Evolutionary conservation across 78 protist species (phyloP).

Genomic region (Isochrysis galbana): DNA sequence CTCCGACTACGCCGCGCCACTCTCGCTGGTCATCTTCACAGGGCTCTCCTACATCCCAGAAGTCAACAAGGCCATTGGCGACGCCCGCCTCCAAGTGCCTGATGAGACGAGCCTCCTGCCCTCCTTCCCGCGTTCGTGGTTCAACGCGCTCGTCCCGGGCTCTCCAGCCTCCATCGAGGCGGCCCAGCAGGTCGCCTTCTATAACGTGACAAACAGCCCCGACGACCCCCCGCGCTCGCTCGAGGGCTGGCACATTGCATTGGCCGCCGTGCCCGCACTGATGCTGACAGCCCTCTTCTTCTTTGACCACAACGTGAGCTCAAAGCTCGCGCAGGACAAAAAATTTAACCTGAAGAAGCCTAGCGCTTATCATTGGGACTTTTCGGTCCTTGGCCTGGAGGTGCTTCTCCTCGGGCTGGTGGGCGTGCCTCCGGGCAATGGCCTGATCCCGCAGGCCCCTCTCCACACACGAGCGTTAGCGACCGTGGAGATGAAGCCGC

Average conservation of each 20-base stretch:
- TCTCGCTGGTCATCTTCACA: neutral
- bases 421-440: conserved; percentile 26
- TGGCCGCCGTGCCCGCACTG: conserved; percentile 4
- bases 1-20: neutral
- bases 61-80: neutral
- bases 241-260: neutral
- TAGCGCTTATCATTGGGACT: conserved; percentile 1
- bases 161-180: neutral
- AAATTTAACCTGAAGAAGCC: neutral
- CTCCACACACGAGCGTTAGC: conserved; percentile 3
- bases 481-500: neutral
- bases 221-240: neutral
- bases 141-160: neutral
- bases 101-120: neutral
- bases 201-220: neutral
- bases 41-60: neutral
- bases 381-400: neutral
- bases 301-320: conserved; percentile 37
- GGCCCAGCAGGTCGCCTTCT: too few species aligned
- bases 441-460: conserved; percentile 36
- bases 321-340: neutral
- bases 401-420: neutral
- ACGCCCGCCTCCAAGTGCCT: neutral
- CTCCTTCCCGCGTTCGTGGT: neutral
- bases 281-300: neutral